A percentile compares a stretch with the other conserved stretches of the same genome.
phyloP scores from a whole-genome alignment of 257 asterid genomes.

The Cruciata laevipes region DNA sequence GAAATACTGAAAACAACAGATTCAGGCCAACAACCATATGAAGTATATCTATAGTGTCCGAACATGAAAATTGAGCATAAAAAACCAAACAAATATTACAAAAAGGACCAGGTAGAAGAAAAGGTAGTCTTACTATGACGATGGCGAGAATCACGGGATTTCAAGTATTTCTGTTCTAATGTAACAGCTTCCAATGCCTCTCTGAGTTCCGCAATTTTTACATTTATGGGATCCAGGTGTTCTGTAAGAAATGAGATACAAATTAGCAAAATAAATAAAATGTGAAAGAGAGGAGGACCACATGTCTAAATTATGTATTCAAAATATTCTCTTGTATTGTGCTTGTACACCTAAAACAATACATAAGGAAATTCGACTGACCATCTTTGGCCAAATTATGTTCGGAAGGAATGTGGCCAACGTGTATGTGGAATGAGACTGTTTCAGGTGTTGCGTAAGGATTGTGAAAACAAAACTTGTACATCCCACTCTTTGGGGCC shows the following conservation, averaged over 20 bases:
- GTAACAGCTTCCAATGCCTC: constrained; percentile 78
- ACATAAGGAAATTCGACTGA: constrained; percentile 25
- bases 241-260: constrained; percentile 30
- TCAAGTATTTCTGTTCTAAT: constrained; percentile 70
- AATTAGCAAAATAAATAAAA: constrained; percentile 4
- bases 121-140: constrained; percentile 57
- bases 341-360: background rate
- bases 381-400: constrained; percentile 88
- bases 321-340: background rate
- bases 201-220: constrained; percentile 75
- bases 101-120: constrained; percentile 1
- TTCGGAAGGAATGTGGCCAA: constrained; percentile 71
- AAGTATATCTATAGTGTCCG: background rate
- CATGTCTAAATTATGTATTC: background rate
- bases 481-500: constrained; percentile 72
- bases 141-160: constrained; percentile 66
- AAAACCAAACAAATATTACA: background rate
- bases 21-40: background rate
- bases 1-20: background rate
- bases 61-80: background rate
- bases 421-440: constrained; percentile 78
- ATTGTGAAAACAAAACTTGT: constrained; percentile 88
- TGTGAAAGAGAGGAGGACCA: constrained; percentile 12
- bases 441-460: constrained; percentile 60
- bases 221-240: constrained; percentile 80